Evolutionary conservation across 2,329 filamentous ascomycete genomes (phyloP), one percentile per base, ranked within the genome.

Genomic region (Diaporthe velutina): DNA sequence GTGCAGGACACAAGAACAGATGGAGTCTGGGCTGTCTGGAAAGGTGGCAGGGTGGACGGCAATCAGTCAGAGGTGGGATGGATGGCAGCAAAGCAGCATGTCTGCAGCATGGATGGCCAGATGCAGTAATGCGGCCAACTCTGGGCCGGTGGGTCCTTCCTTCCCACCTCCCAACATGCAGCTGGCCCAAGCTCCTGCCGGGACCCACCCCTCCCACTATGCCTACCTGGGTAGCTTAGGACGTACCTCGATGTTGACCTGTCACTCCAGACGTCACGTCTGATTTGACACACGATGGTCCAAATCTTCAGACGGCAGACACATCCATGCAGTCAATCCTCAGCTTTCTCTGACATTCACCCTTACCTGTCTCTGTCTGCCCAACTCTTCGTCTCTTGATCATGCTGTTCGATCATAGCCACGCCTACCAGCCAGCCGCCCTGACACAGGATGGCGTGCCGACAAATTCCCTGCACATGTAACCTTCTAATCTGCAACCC

Each of bases 201-300:
- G 64, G 64, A 22, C 48, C 64, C 64, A 68, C 64, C 61, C 42
- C 42, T 50, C 61, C 61, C 17, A 7, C 5, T 33, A 48, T 1
- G 10, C 60, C 42, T 25, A 33, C 60, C 61, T 50, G 30, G n/a
- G 28, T 38, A 25, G 13, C 13, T 10, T 9, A 13, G 10, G 33
- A 52, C 48, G 13, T 67, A 50, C 45, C 28, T 38, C 22, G 42
- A 28, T 22, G n/a, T 38, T 30, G 64, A 54, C 64, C 64, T 68
- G 64, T 68, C 64, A 68, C 48, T 40, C 64, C 33, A 67, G 64
- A 67, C 64, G 64, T 67, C 64, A 67, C 64, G 64, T 67, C 64
- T 38, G 48, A 68, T 54, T 52, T 68, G 64, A 68, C 48, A 54
- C 30, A n/a, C 64, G n/a, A 68, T 67, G 45, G 64, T 67, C 45